phyloP scores from a whole-genome alignment of 768 basidiomycete species.

The Leccinum broughii region DNA sequence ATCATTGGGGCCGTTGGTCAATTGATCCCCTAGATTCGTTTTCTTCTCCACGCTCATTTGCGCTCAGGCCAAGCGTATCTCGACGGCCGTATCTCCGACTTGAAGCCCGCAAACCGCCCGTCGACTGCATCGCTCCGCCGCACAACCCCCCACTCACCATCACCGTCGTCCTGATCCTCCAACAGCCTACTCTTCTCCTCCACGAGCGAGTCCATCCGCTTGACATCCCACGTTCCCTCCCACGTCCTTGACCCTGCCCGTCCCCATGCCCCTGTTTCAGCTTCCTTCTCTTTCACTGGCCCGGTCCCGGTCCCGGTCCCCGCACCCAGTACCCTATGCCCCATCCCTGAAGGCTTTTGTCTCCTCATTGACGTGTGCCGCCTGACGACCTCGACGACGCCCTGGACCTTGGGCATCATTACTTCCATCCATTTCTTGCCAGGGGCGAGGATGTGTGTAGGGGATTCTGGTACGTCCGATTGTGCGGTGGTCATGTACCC shows the following conservation, averaged over 20 bases:
- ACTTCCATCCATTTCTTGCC: slow-evolving; percentile 34
- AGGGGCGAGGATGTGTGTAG: slow-evolving; percentile 17
- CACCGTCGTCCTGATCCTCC: slow-evolving; percentile 8
- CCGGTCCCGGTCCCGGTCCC: too few relatives aligned
- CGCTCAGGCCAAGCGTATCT: slow-evolving; percentile 11
- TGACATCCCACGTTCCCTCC: not conserved
- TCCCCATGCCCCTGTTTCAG: not conserved
- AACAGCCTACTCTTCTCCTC: slow-evolving; percentile 26
- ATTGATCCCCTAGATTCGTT: not conserved
- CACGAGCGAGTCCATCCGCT: slow-evolving; percentile 12
- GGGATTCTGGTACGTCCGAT: slow-evolving; percentile 21
- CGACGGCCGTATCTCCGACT: slow-evolving; percentile 28
- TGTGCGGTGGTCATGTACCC: slow-evolving; percentile 42
- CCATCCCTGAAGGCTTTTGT: not conserved
- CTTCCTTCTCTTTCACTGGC: not conserved
- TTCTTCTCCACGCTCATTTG: slow-evolving; percentile 10
- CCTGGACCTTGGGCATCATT: slow-evolving; percentile 42
- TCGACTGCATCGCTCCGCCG: slow-evolving; percentile 9
- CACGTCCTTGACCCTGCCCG: not conserved
- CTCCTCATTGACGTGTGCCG: slow-evolving; percentile 21
- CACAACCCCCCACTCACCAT: slow-evolving; percentile 17
- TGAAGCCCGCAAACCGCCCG: slow-evolving; percentile 21
- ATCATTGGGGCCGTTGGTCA: not conserved
- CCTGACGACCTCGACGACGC: slow-evolving; percentile 33
- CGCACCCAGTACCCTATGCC: too few relatives aligned